Percentiles rank a stretch among this genome's conserved stretches.
Conservation (phyloP, 2,329 filamentous ascomycete species). For the Colletotrichum lentis region DNA sequence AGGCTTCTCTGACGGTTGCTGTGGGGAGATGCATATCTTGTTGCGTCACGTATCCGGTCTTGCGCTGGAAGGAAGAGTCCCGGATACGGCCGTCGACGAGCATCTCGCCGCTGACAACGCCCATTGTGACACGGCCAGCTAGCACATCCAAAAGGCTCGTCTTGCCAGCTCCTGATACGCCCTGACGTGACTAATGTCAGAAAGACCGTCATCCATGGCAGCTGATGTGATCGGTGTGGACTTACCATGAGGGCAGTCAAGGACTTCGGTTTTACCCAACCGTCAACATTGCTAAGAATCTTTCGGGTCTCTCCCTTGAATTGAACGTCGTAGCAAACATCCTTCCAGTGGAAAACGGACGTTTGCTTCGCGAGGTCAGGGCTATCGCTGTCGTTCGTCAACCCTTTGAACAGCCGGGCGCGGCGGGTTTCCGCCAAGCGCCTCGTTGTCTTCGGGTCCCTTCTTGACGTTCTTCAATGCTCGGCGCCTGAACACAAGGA, state of each 20-base stretch:
- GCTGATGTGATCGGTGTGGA: constrained; percentile 63
- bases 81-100: constrained; percentile 69
- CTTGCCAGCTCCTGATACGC: constrained; percentile 35
- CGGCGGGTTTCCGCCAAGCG: neutral
- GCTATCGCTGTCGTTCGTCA: constrained; percentile 15
- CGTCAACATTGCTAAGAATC: constrained; percentile 71
- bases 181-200: constrained; percentile 11
- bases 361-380: constrained; percentile 55
- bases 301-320: constrained; percentile 68
- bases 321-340: constrained; percentile 74
- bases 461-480: constrained; percentile 21
- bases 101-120: constrained; percentile 72
- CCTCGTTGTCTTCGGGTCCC: neutral
- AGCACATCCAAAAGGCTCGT: constrained; percentile 69
- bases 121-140: constrained; percentile 72
- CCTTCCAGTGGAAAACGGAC: constrained; percentile 72
- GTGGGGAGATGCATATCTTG: constrained; percentile 56
- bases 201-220: constrained; percentile 48
- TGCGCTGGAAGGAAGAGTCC: constrained; percentile 71
- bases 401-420: neutral
- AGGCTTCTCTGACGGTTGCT: constrained; percentile 65
- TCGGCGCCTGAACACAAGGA: constrained; percentile 66
- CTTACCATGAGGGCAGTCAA: constrained; percentile 71
- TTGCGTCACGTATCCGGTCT: constrained; percentile 74
- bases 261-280: constrained; percentile 75